These are phyloP conservation scores for Wickerhamia fluorescens DNA, from an alignment of 805 yeast genomes.

Conservation along the genomic window DNA sequence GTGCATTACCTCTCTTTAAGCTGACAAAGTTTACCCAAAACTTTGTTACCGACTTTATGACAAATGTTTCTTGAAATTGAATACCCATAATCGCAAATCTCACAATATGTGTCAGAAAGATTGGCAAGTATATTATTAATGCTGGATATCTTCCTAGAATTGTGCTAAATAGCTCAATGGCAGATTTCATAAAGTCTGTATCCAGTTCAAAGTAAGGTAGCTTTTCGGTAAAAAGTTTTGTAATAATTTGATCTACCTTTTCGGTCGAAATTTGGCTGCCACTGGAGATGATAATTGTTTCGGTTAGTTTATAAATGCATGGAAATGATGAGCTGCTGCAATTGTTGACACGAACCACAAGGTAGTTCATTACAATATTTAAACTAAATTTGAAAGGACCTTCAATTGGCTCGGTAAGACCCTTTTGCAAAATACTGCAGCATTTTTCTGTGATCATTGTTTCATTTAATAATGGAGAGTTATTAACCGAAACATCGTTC, in stretches of 20 bases:
- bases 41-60: slow-evolving; percentile 42
- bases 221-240: slow-evolving; percentile 30
- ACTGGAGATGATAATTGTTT: slow-evolving; percentile 36
- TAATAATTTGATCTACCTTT: slow-evolving; percentile 29
- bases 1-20: slow-evolving; percentile 38
- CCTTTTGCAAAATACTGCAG: slow-evolving; percentile 54
- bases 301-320: slow-evolving; percentile 38
- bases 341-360: slow-evolving; percentile 23
- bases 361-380: slow-evolving; percentile 19
- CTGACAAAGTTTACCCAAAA: slow-evolving; percentile 50
- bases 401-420: slow-evolving; percentile 52
- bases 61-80: slow-evolving; percentile 45
- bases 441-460: slow-evolving; percentile 54
- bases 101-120: slow-evolving; percentile 16
- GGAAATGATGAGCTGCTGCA: slow-evolving; percentile 33
- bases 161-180: slow-evolving; percentile 45
- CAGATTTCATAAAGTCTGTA: slow-evolving; percentile 51
- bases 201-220: slow-evolving; percentile 37
- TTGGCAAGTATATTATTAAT: slow-evolving; percentile 30
- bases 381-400: slow-evolving; percentile 61
- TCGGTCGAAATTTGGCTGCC: slow-evolving; percentile 21
- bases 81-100: slow-evolving; percentile 33
- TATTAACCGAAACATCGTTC: slow-evolving; percentile 34
- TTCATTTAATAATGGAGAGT: slow-evolving; percentile 31
- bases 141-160: slow-evolving; percentile 45